Evolutionary conservation across 306 rosid genomes (phyloP), one percentile per base, ranked within the genome.

Genomic region (Medicago lupulina): DNA sequence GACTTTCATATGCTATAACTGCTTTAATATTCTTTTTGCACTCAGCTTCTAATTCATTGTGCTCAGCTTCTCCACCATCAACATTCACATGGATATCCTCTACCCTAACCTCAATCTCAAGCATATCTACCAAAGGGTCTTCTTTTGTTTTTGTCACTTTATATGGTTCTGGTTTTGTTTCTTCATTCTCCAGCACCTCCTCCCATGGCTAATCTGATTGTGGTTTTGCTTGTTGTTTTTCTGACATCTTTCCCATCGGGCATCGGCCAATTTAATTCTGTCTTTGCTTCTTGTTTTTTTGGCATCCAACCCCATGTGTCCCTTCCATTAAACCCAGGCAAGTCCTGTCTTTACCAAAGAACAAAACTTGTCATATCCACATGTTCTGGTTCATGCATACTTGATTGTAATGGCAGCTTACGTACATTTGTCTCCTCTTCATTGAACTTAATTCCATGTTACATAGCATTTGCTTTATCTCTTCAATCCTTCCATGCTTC

Each of bases 101-200:
- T 21, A 57, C 62, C 62, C 62, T 21, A 23, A 11, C 34, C 62
- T 57, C 62, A 57, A 57, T 13, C 62, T 57, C 62, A 57, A 57
- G 62, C 62, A 57, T 23, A 21, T 23, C 15, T 55, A 55, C 62
- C 62, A 19, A 11, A 9, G 34, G 62, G 62, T 19, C 34, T 55
- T 55, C 61, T 14, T 9, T 18, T 55, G 61, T 55, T 55, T 55
- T 19, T 55, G 31, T 9, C 61, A 55, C 31, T 55, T 18, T 10
- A 55, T 55, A 55, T 9, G 17, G 13, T 47, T 47, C 53, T 47
- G 15, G 53, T 47, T 47, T 47, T 47, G 53, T 15, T 47, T 47
- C 15, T 47, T 47, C 16, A 15, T 47, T 47, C 53, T 13, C 53
- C 18, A 49, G 54, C 54, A 49, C 54, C 16, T 49, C 12, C 54